These are phyloP conservation scores for Pelargonium hybrid DNA, from an alignment of 441 rosid species.

Conservation along the genomic window DNA sequence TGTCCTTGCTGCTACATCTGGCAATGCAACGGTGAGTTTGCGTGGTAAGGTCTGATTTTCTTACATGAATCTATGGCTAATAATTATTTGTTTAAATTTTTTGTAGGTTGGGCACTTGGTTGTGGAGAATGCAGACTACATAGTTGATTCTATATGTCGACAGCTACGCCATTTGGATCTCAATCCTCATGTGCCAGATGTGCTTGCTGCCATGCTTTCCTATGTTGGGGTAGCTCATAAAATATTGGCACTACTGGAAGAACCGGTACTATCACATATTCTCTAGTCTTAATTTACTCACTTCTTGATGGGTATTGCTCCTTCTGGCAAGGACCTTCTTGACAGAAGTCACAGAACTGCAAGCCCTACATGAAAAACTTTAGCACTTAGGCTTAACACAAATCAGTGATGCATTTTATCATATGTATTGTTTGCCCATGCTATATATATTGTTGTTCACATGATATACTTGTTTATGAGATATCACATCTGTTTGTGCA, in stretches of 20 bases:
- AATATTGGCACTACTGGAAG: constrained; percentile 76
- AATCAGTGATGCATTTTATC: neutral
- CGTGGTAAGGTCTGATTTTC: constrained; percentile 8
- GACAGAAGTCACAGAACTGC: neutral
- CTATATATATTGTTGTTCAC: neutral
- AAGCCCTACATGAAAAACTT: neutral
- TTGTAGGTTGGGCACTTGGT: constrained; percentile 83
- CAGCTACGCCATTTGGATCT: constrained; percentile 88
- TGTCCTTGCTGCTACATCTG: constrained; percentile 48
- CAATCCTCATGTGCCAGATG: constrained; percentile 80
- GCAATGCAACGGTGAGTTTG: constrained; percentile 55
- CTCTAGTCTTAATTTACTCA: constrained; percentile 5
- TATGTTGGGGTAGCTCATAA: constrained; percentile 76
- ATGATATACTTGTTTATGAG: neutral
- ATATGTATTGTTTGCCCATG: neutral
- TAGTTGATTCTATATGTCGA: constrained; percentile 77
- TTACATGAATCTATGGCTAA: neutral
- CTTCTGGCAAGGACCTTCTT: neutral
- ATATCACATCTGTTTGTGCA: neutral
- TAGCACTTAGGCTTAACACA: neutral
- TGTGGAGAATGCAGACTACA: constrained; percentile 84
- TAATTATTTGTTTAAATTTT: constrained; percentile 15
- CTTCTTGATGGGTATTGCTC: neutral
- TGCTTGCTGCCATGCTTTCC: constrained; percentile 94
- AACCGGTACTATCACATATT: constrained; percentile 51